Evolutionary conservation across 2,329 filamentous ascomycete species (phyloP).

Genomic region (Drechslera avenae): DNA sequence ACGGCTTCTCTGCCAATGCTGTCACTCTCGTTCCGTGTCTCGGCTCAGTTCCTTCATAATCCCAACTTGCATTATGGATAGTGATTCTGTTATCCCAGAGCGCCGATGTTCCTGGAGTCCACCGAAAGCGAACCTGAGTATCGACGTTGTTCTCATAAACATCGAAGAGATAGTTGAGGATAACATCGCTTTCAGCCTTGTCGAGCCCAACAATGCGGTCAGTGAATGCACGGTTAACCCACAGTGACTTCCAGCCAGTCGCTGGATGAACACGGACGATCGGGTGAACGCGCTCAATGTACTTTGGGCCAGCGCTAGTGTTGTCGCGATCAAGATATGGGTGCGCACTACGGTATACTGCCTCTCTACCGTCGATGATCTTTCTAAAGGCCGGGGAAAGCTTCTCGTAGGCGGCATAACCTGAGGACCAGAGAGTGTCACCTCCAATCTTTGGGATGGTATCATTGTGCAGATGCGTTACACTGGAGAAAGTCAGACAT

Average conservation of each 20-base stretch:
- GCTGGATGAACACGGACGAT: constrained; percentile 73
- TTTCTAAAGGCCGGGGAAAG: constrained; percentile 71
- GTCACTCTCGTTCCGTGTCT: constrained; percentile 76
- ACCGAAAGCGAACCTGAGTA: constrained; percentile 73
- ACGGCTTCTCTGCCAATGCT: constrained; percentile 71
- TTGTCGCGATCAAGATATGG: constrained; percentile 68
- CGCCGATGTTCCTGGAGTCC: constrained; percentile 69
- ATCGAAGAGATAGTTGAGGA: constrained; percentile 69
- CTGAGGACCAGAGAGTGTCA: constrained; percentile 73
- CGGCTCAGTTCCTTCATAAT: constrained; percentile 70
- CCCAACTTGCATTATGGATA: constrained; percentile 76
- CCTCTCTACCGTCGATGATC: constrained; percentile 68
- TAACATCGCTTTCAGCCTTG: constrained; percentile 69
- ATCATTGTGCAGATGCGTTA: constrained; percentile 73
- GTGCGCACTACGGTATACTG: constrained; percentile 70
- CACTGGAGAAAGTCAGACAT: constrained; percentile 32
- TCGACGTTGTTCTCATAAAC: constrained; percentile 73
- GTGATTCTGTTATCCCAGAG: constrained; percentile 77
- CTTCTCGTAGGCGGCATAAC: constrained; percentile 75
- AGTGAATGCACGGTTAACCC: constrained; percentile 73
- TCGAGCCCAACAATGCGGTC: constrained; percentile 71
- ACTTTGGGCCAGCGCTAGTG: constrained; percentile 65
- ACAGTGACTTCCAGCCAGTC: constrained; percentile 75
- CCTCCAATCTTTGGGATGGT: constrained; percentile 68
- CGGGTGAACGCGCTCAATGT: constrained; percentile 70